Evolutionary conservation across 164 flowering plant genomes (phyloP).

Genomic region (Nelumbo lutea): DNA sequence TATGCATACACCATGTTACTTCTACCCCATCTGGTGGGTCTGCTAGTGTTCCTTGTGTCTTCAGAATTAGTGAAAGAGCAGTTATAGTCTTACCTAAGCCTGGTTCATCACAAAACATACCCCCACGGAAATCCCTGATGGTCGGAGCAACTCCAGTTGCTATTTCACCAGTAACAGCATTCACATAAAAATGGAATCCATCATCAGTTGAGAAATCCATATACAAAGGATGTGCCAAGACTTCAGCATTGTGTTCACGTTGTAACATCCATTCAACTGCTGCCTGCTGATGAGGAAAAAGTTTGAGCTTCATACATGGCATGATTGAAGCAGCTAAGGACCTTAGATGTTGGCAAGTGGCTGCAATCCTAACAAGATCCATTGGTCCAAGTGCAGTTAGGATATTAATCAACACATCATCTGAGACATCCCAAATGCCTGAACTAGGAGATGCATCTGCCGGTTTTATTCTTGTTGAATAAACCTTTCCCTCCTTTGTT

Average conservation of each 20-base stretch:
- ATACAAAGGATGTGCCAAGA: slow-evolving; percentile 71
- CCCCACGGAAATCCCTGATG: slow-evolving; percentile 81
- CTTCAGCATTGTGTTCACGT: slow-evolving; percentile 57
- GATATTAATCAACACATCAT: slow-evolving; percentile 62
- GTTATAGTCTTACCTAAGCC: slow-evolving; percentile 96
- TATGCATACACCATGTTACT: slow-evolving; percentile 62
- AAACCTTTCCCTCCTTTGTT: slow-evolving; percentile 23
- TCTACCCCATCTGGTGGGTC: slow-evolving; percentile 71
- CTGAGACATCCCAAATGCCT: slow-evolving; percentile 72
- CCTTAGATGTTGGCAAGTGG: slow-evolving; percentile 82
- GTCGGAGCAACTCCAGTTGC: slow-evolving; percentile 53
- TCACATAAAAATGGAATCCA: slow-evolving; percentile 61
- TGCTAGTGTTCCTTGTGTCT: slow-evolving; percentile 82
- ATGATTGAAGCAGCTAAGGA: slow-evolving; percentile 58
- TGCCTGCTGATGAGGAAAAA: slow-evolving; percentile 89
- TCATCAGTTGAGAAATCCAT: slow-evolving; percentile 58
- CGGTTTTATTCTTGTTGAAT: slow-evolving; percentile 42
- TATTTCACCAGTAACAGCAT: slow-evolving; percentile 72
- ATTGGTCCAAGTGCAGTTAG: slow-evolving; percentile 43
- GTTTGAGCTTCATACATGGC: slow-evolving; percentile 89
- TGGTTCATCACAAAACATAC: slow-evolving; percentile 99
- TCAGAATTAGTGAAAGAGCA: slow-evolving; percentile 83
- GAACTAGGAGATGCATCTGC: slow-evolving; percentile 32
- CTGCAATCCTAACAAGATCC: slow-evolving; percentile 68
- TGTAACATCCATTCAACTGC: slow-evolving; percentile 96